Base-by-base conservation (phyloP, 441 rosid genomes). In the Adansonia gregorii region DNA sequence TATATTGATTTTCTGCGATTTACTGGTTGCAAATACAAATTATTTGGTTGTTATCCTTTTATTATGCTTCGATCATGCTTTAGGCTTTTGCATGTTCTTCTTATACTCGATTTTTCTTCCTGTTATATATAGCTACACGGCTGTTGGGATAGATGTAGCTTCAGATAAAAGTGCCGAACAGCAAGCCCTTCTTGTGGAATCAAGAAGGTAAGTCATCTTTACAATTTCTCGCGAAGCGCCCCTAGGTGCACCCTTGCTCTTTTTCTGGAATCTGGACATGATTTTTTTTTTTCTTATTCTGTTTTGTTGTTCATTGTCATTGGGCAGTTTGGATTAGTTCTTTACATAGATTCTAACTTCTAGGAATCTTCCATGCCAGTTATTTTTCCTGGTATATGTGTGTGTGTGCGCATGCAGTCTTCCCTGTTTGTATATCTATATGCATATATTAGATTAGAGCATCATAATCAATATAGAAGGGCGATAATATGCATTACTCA, bases 151-250 rank as follows among this genome's bases (percentile, higher is more conserved):
- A 67, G 89, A 88, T 35, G 20, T 78, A 77, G 83, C 78, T 79
- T 85, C 86, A 0, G 89, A 89, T 65, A 86, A 78, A 78, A 84
- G 35, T 51, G 85, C 79, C 0, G 94, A 94, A 63, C 97, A 96
- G 79, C 86, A 82, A 41, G 85, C 91, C 41, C 90, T 89, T 81
- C 89, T 91, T 77, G 86, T 91, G 83, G 94, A 94, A 84, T 90
- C 98, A 20, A 90, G 85, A 86, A 94, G 94, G 99, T 91, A 71
- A 76, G 80, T 73, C 75, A 65, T 81, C 27, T 56, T 65, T 2
- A 3, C 35, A 9, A 72, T 31, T 39, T 3, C 48, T 49, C 74
- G 43, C n/a, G 11, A 63, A 31, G 8, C 67, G 1, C 48, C 12
- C 20, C 8, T 39, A 41, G 70, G 14, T 43, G 52, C 15, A 22